These are phyloP conservation scores for Acer negundo DNA, from an alignment of 345 rosid genomes.

Conservation along the genomic window DNA sequence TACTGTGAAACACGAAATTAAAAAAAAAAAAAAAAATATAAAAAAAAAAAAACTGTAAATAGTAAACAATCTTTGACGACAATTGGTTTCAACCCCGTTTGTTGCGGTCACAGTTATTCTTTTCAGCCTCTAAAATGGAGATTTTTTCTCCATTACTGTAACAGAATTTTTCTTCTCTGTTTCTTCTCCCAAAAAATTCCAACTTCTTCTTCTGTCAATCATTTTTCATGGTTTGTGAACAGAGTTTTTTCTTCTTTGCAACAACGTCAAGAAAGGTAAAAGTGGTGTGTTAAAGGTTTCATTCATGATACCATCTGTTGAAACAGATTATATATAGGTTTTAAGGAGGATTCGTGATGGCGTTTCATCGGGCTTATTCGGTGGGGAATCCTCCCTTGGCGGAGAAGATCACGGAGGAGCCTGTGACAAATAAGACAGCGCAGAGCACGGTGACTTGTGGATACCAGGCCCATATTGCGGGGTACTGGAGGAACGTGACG, in stretches of 20 bases:
- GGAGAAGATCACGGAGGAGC: conserved; percentile 56
- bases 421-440: conserved; percentile 46
- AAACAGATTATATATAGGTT: not conserved
- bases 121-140: conserved; percentile 29
- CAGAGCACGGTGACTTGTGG: conserved; percentile 79
- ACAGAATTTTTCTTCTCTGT: conserved; percentile 17
- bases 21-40: not conserved
- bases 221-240: not conserved
- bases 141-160: conserved; percentile 22
- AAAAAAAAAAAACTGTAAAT: not conserved
- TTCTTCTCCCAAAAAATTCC: conserved; percentile 12
- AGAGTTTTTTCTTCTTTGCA: not conserved
- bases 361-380: conserved; percentile 34
- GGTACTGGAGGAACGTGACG: conserved; percentile 63
- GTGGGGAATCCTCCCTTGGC: conserved; percentile 25
- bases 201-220: conserved; percentile 1
- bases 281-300: not conserved
- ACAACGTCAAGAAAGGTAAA: not conserved
- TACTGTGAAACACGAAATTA: not conserved
- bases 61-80: conserved; percentile 15
- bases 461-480: conserved; percentile 69
- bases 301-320: not conserved
- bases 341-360: conserved; percentile 14
- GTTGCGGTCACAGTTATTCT: conserved; percentile 15
- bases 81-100: conserved; percentile 14